phyloP scores from a whole-genome alignment of 2,329 filamentous ascomycete genomes.

The Aspergillus brasiliensis region DNA sequence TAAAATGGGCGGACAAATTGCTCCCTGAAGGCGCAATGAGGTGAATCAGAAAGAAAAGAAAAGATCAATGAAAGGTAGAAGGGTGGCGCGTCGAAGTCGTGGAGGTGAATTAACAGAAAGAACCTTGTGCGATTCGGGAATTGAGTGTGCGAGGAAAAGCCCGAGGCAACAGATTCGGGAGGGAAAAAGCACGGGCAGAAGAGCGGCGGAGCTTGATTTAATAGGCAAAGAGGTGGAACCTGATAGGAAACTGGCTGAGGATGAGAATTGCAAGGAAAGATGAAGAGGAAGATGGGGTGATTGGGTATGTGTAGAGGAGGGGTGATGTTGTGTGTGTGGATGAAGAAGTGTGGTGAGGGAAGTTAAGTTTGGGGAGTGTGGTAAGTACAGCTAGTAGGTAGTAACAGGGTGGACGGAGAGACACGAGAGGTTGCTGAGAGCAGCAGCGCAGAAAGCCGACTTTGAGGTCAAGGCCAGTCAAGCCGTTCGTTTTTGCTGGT shows the following conservation, averaged over 20 bases:
- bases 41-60: slow-evolving; percentile 7
- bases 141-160: slow-evolving; percentile 22
- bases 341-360: slow-evolving; percentile 7
- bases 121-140: slow-evolving; percentile 32
- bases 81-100: slow-evolving; percentile 12
- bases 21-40: slow-evolving; percentile 10
- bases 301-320: not conserved
- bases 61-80: slow-evolving; percentile 21
- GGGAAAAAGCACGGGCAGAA: slow-evolving; percentile 19
- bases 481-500: slow-evolving; percentile 3
- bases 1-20: not conserved
- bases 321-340: not conserved
- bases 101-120: slow-evolving; percentile 23
- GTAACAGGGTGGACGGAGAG: slow-evolving; percentile 3
- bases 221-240: slow-evolving; percentile 1
- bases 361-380: slow-evolving; percentile 7
- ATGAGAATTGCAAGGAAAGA: slow-evolving; percentile 2
- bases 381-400: not conserved
- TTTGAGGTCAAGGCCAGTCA: slow-evolving; percentile 14
- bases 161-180: slow-evolving; percentile 18
- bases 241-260: not conserved
- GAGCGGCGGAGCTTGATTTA: slow-evolving; percentile 7
- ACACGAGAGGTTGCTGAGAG: slow-evolving; percentile 9
- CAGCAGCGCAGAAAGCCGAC: not conserved
- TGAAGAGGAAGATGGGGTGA: not conserved